These are phyloP conservation scores for Sporothrix sp. DNA, from an alignment of 2,329 filamentous ascomycete species.

Conservation along the genomic window DNA sequence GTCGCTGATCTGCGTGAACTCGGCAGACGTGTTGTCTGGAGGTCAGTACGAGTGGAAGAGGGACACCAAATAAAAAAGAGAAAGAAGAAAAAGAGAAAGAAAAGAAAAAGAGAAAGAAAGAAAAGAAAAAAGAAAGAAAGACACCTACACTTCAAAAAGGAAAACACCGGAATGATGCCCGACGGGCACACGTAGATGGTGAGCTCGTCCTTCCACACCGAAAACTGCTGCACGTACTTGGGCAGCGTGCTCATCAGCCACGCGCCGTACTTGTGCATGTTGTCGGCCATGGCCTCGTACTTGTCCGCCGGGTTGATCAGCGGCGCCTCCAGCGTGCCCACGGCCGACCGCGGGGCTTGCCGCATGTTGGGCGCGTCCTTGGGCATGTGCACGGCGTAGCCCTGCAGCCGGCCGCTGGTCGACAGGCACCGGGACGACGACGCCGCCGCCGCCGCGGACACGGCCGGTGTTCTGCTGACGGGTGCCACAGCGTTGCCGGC, in stretches of 20 bases:
- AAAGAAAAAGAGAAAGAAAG: neutral
- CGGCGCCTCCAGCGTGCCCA: conserved; percentile 61
- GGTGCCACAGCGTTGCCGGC: conserved; percentile 37
- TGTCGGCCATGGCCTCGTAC: conserved; percentile 75
- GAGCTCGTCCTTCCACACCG: conserved; percentile 98
- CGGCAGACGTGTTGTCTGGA: conserved; percentile 84
- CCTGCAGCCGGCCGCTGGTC: conserved; percentile 34
- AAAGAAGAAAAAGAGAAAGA: neutral
- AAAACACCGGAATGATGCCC: conserved; percentile 83
- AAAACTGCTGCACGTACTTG: conserved; percentile 98
- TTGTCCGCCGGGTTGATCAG: conserved; percentile 90
- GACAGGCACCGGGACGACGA: conserved; percentile 37
- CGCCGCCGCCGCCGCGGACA: conserved; percentile 13
- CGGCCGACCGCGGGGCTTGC: conserved; percentile 46
- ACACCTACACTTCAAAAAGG: conserved; percentile 71
- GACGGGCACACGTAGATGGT: conserved; percentile 84
- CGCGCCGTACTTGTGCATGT: conserved; percentile 87
- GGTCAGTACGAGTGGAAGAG: neutral
- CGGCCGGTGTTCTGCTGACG: conserved; percentile 27
- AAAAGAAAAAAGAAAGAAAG: neutral
- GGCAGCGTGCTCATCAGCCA: conserved; percentile 95
- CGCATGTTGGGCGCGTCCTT: conserved; percentile 59
- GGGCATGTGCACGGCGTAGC: conserved; percentile 44
- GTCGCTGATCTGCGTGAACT: conserved; percentile 87
- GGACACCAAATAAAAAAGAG: neutral